These are phyloP conservation scores for Aspergillus sp. DNA, from an alignment of 2,329 filamentous ascomycete species.

Conservation along the genomic window DNA sequence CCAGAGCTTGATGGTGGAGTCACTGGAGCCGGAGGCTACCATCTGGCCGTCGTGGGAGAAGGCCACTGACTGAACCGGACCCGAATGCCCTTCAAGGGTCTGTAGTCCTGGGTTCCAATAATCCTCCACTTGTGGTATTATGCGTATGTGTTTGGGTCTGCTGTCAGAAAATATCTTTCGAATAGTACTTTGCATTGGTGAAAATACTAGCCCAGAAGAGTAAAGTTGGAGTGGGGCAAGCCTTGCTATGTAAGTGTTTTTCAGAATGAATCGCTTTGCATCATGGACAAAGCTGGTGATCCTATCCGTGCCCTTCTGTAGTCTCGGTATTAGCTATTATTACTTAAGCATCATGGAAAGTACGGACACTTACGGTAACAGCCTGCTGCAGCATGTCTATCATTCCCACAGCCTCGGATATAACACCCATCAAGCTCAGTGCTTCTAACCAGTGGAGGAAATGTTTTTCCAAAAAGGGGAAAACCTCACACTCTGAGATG, in stretches of 20 bases:
- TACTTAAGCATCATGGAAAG: neutral
- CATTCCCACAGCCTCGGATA: conserved; percentile 15
- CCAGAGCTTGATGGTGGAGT: too few species aligned
- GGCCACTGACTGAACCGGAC: neutral
- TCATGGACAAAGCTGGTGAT: conserved; percentile 27
- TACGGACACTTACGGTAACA: conserved; percentile 3
- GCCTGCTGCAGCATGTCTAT: conserved; percentile 7
- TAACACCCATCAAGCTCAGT: conserved; percentile 17
- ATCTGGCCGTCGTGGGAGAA: too few species aligned
- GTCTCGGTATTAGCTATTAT: neutral
- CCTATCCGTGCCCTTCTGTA: conserved; percentile 8
- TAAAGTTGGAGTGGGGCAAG: conserved; percentile 37
- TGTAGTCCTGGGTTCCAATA: conserved; percentile 8
- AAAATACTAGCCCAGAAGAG: conserved; percentile 31
- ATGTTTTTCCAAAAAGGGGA: conserved; percentile 18
- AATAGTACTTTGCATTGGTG: conserved; percentile 25
- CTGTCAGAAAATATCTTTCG: conserved; percentile 19
- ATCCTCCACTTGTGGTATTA: conserved; percentile 10
- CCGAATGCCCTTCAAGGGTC: conserved; percentile 16
- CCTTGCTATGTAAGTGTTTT: conserved; percentile 25
- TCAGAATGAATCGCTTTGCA: conserved; percentile 29
- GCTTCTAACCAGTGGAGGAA: conserved; percentile 27
- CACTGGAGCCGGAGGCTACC: too few species aligned
- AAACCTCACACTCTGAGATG: conserved; percentile 4
- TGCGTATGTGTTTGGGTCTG: conserved; percentile 16